These are phyloP conservation scores for Blastomyces emzantsi DNA, from an alignment of 2,329 filamentous ascomycete genomes.

Conservation along the genomic window DNA sequence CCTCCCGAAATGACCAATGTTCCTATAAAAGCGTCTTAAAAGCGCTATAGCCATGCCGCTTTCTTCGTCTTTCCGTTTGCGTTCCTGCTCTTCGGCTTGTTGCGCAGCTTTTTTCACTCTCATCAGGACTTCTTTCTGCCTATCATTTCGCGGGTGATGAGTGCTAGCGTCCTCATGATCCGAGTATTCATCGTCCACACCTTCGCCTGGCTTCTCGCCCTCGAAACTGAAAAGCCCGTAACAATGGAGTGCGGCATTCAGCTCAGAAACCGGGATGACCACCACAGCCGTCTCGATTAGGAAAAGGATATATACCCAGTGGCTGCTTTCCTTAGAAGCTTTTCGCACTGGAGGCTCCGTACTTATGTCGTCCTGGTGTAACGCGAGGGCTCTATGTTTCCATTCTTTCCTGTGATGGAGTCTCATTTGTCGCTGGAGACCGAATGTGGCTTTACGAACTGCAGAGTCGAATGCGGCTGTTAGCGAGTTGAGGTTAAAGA, in stretches of 20 bases:
- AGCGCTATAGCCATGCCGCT: background rate
- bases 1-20: background rate
- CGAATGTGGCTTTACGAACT: constrained; percentile 4
- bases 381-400: constrained; percentile 9
- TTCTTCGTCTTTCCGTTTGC: background rate
- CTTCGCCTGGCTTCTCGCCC: background rate
- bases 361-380: constrained; percentile 9
- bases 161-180: constrained; percentile 2
- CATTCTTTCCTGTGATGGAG: constrained; percentile 11
- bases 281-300: constrained; percentile 6
- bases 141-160: background rate
- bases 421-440: constrained; percentile 9
- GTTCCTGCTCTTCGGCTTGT: constrained; percentile 5
- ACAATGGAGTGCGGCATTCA: constrained; percentile 3
- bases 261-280: constrained; percentile 8
- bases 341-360: constrained; percentile 10
- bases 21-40: background rate
- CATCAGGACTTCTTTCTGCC: constrained; percentile 2
- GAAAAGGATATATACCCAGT: constrained; percentile 11
- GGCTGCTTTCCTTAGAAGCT: constrained; percentile 11
- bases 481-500: constrained; percentile 11
- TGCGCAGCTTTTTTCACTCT: constrained; percentile 4
- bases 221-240: constrained; percentile 6
- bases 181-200: constrained; percentile 3
- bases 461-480: constrained; percentile 9